Evolutionary conservation across 495 filamentous ascomycete genomes (phyloP).

Genomic region (Aspergillus leporis): DNA sequence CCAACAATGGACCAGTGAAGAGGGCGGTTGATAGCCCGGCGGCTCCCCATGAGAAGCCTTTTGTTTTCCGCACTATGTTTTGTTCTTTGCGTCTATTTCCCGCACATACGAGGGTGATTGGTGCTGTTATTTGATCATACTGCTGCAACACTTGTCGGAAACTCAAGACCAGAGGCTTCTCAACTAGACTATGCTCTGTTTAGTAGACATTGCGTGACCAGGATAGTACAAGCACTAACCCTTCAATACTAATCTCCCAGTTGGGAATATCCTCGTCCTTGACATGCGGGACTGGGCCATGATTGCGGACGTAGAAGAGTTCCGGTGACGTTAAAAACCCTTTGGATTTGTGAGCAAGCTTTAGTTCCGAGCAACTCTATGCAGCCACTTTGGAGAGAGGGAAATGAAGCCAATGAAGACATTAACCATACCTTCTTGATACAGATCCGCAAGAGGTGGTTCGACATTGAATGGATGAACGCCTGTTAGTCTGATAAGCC

Average conservation of each 20-base stretch:
- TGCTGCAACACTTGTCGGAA: conserved; percentile 72
- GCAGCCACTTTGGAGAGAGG: background rate
- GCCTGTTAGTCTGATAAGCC: conserved; percentile 86
- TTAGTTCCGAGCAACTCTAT: background rate
- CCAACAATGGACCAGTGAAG: conserved; percentile 82
- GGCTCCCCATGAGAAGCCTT: conserved; percentile 95
- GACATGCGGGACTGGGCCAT: conserved; percentile 83
- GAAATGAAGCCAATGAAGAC: background rate
- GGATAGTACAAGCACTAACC: conserved; percentile 42
- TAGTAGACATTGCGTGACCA: background rate
- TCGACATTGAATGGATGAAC: conserved; percentile 95
- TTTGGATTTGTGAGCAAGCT: conserved; percentile 15
- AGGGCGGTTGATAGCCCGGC: conserved; percentile 87
- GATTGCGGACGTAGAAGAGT: conserved; percentile 94
- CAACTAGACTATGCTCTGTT: conserved; percentile 56
- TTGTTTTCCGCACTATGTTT: conserved; percentile 86
- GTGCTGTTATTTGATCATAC: conserved; percentile 83
- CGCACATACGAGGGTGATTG: conserved; percentile 89
- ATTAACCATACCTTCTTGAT: conserved; percentile 63
- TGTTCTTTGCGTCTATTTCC: conserved; percentile 95
- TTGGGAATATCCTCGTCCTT: conserved; percentile 68
- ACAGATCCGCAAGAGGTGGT: conserved; percentile 77
- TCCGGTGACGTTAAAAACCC: conserved; percentile 90
- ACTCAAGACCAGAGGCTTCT: conserved; percentile 71
- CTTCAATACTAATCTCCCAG: conserved; percentile 87